Evolutionary conservation across 192 early-diverging fungal species (phyloP).

Genomic region (Podila epicladia): DNA sequence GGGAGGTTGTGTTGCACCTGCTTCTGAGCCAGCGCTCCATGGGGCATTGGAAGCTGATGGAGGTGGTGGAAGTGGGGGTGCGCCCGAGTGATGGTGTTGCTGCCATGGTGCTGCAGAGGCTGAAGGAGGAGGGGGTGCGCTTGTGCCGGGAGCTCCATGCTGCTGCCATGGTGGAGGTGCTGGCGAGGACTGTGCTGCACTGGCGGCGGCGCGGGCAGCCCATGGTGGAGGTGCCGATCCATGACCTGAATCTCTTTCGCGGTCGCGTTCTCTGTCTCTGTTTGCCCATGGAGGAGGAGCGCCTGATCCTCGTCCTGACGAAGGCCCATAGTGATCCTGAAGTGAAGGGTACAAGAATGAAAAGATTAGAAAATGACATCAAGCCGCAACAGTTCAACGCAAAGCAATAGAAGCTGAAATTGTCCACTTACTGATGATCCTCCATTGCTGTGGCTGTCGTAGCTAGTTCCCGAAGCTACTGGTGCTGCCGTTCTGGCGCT

Average conservation of each 20-base stretch:
- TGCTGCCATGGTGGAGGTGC: slow-evolving; percentile 50
- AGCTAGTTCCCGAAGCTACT: neutral
- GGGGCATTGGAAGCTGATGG: neutral
- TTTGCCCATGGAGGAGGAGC: slow-evolving; percentile 48
- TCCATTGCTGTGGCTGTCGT: slow-evolving; percentile 11
- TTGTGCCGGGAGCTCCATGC: slow-evolving; percentile 36
- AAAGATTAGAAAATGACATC: neutral
- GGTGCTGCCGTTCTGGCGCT: slow-evolving; percentile 12
- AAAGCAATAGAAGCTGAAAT: neutral
- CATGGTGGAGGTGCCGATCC: slow-evolving; percentile 30
- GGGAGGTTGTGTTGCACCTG: neutral
- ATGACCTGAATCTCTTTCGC: slow-evolving; percentile 1
- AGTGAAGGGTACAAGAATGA: neutral
- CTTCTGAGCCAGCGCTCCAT: neutral
- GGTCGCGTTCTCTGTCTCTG: slow-evolving; percentile 11
- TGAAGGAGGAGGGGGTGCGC: slow-evolving; percentile 9
- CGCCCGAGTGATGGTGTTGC: slow-evolving; percentile 15
- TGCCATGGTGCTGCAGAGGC: slow-evolving; percentile 21
- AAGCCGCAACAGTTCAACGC: neutral
- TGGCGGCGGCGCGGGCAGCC: slow-evolving; percentile 30
- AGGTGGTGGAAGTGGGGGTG: slow-evolving; percentile 36
- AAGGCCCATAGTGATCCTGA: slow-evolving; percentile 32
- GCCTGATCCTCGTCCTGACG: slow-evolving; percentile 26
- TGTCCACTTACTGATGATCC: slow-evolving; percentile 25
- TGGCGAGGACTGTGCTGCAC: slow-evolving; percentile 20